Base-by-base conservation (phyloP, 2,329 filamentous ascomycete species). In the Fusarium austroafricanum region DNA sequence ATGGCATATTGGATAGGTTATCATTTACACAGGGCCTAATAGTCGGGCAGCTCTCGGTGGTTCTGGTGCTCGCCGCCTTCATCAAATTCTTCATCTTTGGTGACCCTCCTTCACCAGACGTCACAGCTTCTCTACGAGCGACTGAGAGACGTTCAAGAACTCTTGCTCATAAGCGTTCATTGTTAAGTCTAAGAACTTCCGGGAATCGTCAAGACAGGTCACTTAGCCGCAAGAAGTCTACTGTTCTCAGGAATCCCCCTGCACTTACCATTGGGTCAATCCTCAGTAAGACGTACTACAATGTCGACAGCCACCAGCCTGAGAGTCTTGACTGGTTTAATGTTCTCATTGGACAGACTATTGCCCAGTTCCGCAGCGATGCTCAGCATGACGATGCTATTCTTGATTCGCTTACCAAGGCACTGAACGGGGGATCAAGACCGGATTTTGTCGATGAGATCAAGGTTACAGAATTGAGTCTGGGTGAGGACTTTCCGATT, bases 61-160 rank as follows among this genome's bases (percentile, higher is more conserved):
- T 97, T 15, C 83, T 98, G 23, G 86, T 99, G 38, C 89, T 99
- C 65, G 94, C 94, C 68, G 93, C 92, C 71, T 98, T 99, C 81
- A 98, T 99, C 80, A 97, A 97, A 78, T 99, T 97, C 87, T 99
- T 99, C 87, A 98, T 99, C 76, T 98, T 99, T 77, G 96, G 96
- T 73, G 96, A 98, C 76, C 89, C 93, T 7, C 93, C 94, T 1
- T 93, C 92, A 2, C 86, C 93, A 64, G 94, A 97, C 67, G 89
- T 91, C 55, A 92, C 91, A 20, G 92, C 93, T 14, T 86, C 92
- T 10, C 83, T 91, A 42, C 89, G 92, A 70, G 92, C 92, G 59
- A 90, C 90, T 12, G 90, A 93, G 71, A 88, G 92, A 26, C 88
- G 90, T 60, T 89, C 90, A 52, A 85, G 91, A 67, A 92, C 91